Base-by-base conservation (phyloP, 257 asterid species). In the Marsdenia floribunda region DNA sequence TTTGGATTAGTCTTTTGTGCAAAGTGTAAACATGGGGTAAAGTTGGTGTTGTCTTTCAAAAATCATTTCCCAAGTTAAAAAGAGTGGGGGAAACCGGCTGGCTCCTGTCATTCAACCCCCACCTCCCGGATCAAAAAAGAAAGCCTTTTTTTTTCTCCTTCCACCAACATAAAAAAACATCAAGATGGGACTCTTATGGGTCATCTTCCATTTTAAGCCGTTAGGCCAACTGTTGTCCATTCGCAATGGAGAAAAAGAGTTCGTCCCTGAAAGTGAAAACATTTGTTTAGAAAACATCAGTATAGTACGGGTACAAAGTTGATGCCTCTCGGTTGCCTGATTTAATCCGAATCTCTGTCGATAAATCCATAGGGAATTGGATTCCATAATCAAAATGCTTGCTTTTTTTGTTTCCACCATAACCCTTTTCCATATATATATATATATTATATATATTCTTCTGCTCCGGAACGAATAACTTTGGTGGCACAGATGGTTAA, bases 21-120 rank as follows among this genome's bases (percentile, higher is more conserved):
- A 66, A 66, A 66, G 52, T 21, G 71, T 64, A 35, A 70, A 12
- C 33, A 4, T 4, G 4, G 52, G 72, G 54, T 55, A 79, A 75
- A 84, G 81, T 35, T 59, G 13, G 82, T 35, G 49, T 9, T 37
- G 38, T 59, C 75, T 50, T 73, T 69, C 75, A 82, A 78, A 44
- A 76, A 76, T 81, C 82, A 67, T 70, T 54, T 76, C 73, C 73
- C 60, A 75, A 61, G 58, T 79, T 75, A 75, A 82, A 75, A 83
- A 80, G 75, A 75, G 68, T 9, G 61, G 21, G 47, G 70, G 50
- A 61, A 40, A 75, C 70, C 37, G 73, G 73, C 44, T 63, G 71
- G 5, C 75, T n/a, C 70, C 60, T 73, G 44, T 57, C 70, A 59
- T 68, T 57, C 37, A 29, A 33, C 35, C 19, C 19, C 49, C 22